phyloP scores from a whole-genome alignment of 371 early-diverging fungal genomes.

The Entomophthora muscae region DNA sequence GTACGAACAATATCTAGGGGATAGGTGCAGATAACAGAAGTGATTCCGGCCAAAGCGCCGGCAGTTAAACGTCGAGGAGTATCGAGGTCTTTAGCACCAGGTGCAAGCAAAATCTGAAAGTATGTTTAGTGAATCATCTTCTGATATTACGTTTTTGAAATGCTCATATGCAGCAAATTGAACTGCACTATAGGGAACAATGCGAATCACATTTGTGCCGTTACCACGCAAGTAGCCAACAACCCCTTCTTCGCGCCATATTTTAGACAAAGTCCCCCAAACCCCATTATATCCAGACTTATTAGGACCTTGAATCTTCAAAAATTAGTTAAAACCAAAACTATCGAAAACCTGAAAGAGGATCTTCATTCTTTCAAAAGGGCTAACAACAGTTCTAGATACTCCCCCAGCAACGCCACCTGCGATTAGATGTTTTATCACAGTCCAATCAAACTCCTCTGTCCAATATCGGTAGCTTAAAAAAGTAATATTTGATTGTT shows the following conservation, averaged over 20 bases:
- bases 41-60: slow-evolving; percentile 69
- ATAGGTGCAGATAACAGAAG: slow-evolving; percentile 67
- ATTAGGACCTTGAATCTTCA: slow-evolving; percentile 53
- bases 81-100: slow-evolving; percentile 45
- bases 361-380: slow-evolving; percentile 84
- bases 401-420: slow-evolving; percentile 87
- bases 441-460: neutral
- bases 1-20: slow-evolving; percentile 81
- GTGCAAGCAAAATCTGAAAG: slow-evolving; percentile 33
- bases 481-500: neutral
- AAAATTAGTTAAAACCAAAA: slow-evolving; percentile 1
- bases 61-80: slow-evolving; percentile 51
- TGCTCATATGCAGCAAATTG: slow-evolving; percentile 83
- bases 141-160: slow-evolving; percentile 27
- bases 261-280: slow-evolving; percentile 47
- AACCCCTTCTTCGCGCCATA: slow-evolving; percentile 77
- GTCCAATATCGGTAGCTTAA: slow-evolving; percentile 1
- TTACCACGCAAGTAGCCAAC: slow-evolving; percentile 79
- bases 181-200: slow-evolving; percentile 76
- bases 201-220: slow-evolving; percentile 81
- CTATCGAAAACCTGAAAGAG: slow-evolving; percentile 51
- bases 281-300: slow-evolving; percentile 49
- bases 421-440: slow-evolving; percentile 58
- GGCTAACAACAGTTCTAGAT: slow-evolving; percentile 79
- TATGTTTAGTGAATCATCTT: neutral